Evolutionary conservation across 139 green algal genomes (phyloP).

Genomic region (Closterium sp.): DNA sequence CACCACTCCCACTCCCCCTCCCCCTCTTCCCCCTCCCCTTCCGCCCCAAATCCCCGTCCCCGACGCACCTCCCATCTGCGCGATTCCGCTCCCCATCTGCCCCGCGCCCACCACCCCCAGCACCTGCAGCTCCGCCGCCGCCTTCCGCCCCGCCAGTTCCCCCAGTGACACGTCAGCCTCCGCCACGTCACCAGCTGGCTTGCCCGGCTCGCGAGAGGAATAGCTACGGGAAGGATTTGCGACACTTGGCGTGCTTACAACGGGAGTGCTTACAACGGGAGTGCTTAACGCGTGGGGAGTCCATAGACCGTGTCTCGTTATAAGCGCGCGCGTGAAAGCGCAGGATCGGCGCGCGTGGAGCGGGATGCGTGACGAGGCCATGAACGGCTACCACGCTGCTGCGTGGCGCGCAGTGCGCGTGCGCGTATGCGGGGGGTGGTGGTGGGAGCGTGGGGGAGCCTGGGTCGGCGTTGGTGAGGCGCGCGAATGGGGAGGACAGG

Average conservation of each 20-base stretch:
- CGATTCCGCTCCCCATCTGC: slow-evolving; percentile 78
- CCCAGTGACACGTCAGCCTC: not conserved
- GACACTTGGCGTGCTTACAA: not conserved
- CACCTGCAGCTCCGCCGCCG: slow-evolving; percentile 1
- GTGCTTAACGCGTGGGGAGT: not conserved
- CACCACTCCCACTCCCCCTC: too few relatives aligned
- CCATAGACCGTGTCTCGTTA: not conserved
- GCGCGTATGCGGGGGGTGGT: too few relatives aligned
- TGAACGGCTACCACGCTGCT: not conserved
- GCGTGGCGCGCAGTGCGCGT: too few relatives aligned
- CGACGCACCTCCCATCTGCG: slow-evolving; percentile 54
- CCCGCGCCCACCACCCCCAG: slow-evolving; percentile 69
- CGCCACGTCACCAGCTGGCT: not conserved
- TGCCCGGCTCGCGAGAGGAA: not conserved
- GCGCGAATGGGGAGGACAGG: too few relatives aligned
- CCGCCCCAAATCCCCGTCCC: too few relatives aligned
- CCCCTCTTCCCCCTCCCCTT: too few relatives aligned
- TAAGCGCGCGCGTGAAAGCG: not conserved
- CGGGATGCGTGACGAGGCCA: not conserved
- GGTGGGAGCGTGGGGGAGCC: too few relatives aligned
- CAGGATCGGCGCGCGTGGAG: not conserved
- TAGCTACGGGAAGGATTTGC: not conserved
- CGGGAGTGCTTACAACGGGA: not conserved
- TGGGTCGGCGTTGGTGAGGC: too few relatives aligned
- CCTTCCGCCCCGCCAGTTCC: slow-evolving; percentile 1